Percentiles rank a stretch among this genome's conserved stretches.
These are phyloP conservation scores for Salix purpurea DNA, from an alignment of 345 rosid genomes.

Conservation along the genomic window DNA sequence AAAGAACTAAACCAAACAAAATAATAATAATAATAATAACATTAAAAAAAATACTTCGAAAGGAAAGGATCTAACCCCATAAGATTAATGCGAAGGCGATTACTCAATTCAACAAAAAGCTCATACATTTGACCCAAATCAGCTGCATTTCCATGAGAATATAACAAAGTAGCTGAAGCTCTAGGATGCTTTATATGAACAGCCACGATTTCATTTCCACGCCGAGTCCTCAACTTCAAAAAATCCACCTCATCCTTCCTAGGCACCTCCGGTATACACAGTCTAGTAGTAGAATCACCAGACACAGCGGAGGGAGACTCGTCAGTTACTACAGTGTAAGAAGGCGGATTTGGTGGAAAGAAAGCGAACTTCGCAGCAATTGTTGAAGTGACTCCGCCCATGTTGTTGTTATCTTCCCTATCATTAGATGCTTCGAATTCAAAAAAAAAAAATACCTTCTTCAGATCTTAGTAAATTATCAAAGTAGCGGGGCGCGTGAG, in stretches of 20 bases:
- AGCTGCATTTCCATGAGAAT: constrained; percentile 99
- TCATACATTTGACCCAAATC: constrained; percentile 94
- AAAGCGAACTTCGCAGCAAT: constrained; percentile 97
- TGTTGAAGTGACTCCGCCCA: constrained; percentile 98
- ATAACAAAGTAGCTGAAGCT: constrained; percentile 66
- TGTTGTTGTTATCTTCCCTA: constrained; percentile 19
- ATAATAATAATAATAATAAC: not conserved
- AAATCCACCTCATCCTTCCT: constrained; percentile 64
- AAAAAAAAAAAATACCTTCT: constrained; percentile 23
- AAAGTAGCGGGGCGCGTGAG: constrained; percentile 2
- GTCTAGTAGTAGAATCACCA: constrained; percentile 10
- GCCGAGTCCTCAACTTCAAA: constrained; percentile 69
- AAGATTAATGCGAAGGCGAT: constrained; percentile 77
- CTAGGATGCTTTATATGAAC: constrained; percentile 67
- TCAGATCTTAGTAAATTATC: constrained; percentile 11
- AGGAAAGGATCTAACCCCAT: constrained; percentile 55
- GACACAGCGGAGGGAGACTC: constrained; percentile 32
- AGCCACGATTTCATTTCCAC: constrained; percentile 75
- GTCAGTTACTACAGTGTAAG: constrained; percentile 54
- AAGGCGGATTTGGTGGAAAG: constrained; percentile 94
- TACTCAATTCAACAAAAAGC: constrained; percentile 78
- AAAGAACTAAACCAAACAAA: not conserved
- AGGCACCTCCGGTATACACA: constrained; percentile 54
- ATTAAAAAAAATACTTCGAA: not conserved
- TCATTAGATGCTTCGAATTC: constrained; percentile 39